Conservation (phyloP, 345 rosid species). For the Gossypium australe region DNA sequence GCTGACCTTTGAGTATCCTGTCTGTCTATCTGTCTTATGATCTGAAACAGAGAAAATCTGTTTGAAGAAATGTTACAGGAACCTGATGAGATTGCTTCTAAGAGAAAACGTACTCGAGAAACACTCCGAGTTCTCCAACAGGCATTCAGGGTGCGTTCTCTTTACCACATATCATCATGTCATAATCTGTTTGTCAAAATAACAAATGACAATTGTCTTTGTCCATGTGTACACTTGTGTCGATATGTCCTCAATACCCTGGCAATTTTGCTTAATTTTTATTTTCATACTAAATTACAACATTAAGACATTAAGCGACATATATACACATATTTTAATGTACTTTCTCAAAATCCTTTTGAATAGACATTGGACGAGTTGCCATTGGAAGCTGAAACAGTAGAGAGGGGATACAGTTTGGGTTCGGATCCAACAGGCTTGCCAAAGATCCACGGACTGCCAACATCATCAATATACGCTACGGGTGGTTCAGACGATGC, state of each 20-base stretch:
- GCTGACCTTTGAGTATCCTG: constrained; percentile 1
- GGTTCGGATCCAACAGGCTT: constrained; percentile 64
- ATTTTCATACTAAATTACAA: neutral
- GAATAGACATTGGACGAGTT: constrained; percentile 84
- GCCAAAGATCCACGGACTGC: constrained; percentile 75
- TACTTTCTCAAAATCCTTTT: neutral
- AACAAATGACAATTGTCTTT: neutral
- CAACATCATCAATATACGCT: constrained; percentile 53
- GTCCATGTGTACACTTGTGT: neutral
- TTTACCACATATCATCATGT: neutral
- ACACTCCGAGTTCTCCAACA: constrained; percentile 84
- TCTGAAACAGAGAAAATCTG: constrained; percentile 72
- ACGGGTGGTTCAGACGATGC: constrained; percentile 47
- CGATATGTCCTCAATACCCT: neutral
- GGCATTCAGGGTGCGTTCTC: constrained; percentile 71
- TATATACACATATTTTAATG: neutral
- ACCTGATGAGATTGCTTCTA: constrained; percentile 78
- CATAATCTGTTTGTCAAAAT: neutral
- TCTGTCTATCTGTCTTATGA: constrained; percentile 2
- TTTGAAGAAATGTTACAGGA: constrained; percentile 99
- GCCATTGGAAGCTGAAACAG: constrained; percentile 85
- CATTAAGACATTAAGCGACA: neutral
- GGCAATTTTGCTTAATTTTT: neutral
- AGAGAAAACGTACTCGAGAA: constrained; percentile 83
- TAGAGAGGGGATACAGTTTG: constrained; percentile 71